These are phyloP conservation scores for Claviceps sp. DNA, from an alignment of 2,329 filamentous ascomycete genomes.

Conservation along the genomic window DNA sequence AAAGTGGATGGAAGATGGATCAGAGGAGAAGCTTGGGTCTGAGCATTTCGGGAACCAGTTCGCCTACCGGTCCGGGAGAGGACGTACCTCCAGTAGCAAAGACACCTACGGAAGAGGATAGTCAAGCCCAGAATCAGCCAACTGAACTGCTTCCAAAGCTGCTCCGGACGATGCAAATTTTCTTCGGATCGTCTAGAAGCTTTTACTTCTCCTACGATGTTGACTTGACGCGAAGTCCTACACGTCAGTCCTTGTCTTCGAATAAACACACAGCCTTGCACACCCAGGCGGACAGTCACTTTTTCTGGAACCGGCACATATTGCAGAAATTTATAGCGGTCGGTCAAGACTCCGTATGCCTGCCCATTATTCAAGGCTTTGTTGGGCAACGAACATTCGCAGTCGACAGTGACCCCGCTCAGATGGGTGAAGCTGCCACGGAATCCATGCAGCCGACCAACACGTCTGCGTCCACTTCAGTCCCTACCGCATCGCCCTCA, in stretches of 20 bases:
- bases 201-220: slow-evolving; percentile 96
- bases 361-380: slow-evolving; percentile 89
- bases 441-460: slow-evolving; percentile 34
- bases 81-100: slow-evolving; percentile 10
- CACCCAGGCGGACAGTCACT: slow-evolving; percentile 59
- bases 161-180: slow-evolving; percentile 66
- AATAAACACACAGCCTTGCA: slow-evolving; percentile 42
- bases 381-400: slow-evolving; percentile 75
- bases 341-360: slow-evolving; percentile 55
- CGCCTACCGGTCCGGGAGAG: slow-evolving; percentile 9
- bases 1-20: slow-evolving; percentile 64
- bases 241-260: slow-evolving; percentile 15
- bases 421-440: slow-evolving; percentile 31
- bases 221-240: slow-evolving; percentile 64
- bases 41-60: slow-evolving; percentile 26
- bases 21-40: slow-evolving; percentile 57
- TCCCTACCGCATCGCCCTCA: slow-evolving; percentile 13
- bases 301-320: slow-evolving; percentile 84
- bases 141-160: slow-evolving; percentile 64
- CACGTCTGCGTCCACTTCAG: slow-evolving; percentile 19
- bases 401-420: slow-evolving; percentile 48
- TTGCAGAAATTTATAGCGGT: slow-evolving; percentile 58
- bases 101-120: slow-evolving; percentile 28
- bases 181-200: slow-evolving; percentile 69
- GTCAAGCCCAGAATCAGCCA: slow-evolving; percentile 13